phyloP scores from a whole-genome alignment of 2,329 filamentous ascomycete species.

The Lecanicillium sp. region DNA sequence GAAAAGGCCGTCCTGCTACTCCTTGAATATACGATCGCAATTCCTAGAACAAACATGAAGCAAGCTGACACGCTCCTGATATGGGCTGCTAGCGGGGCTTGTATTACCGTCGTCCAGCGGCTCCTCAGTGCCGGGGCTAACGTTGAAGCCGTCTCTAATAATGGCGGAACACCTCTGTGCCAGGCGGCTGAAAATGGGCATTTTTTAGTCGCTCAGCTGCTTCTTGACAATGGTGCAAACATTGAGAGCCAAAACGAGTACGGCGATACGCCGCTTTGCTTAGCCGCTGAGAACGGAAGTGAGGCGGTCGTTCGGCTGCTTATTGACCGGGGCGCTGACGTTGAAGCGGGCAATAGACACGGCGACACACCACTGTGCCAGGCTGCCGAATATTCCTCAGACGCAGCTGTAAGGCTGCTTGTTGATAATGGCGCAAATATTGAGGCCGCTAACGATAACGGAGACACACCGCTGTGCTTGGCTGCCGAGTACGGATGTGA shows the following conservation, averaged over 20 bases:
- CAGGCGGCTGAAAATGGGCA: not conserved
- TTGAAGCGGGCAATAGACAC: not conserved
- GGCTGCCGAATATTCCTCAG: not conserved
- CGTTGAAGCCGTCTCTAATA: fast-evolving
- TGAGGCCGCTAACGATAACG: no score
- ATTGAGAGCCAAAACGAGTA: no score
- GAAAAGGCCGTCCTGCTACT: no score
- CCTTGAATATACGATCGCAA: no score
- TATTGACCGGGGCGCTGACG: no score
- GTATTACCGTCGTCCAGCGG: not conserved
- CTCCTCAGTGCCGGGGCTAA: not conserved
- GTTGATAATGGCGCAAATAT: no score
- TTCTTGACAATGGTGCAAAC: not conserved
- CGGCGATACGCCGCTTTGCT: not conserved
- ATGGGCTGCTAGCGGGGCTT: no score
- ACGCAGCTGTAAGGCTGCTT: not conserved
- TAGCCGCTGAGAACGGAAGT: not conserved
- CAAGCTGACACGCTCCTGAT: no score
- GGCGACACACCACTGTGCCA: not conserved
- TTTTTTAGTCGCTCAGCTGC: not conserved
- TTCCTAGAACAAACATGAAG: no score
- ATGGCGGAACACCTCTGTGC: not conserved
- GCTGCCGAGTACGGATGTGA: not conserved
- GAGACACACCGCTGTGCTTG: not conserved
- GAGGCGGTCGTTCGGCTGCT: not conserved